Evolutionary conservation across 805 yeast genomes (phyloP).

Genomic region (Sungouiozyma intestinalis): DNA sequence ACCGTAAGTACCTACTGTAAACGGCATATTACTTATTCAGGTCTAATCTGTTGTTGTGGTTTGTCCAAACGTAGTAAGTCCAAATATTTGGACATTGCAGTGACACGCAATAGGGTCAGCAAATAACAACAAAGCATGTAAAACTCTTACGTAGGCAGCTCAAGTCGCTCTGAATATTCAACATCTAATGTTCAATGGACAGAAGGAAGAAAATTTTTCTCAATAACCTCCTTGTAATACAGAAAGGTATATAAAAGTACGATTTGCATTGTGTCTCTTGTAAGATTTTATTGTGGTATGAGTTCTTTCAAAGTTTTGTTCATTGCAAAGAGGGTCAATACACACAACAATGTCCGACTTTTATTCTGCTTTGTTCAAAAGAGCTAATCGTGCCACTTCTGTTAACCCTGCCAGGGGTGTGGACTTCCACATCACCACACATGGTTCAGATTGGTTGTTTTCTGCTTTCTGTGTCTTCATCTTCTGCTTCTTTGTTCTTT

Average conservation of each 20-base stretch:
- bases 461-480: constrained; percentile 43
- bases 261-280: no score
- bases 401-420: constrained; percentile 36
- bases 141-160: not conserved
- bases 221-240: not conserved
- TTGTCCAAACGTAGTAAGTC: not conserved
- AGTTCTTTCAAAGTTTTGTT: no score
- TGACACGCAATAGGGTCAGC: not conserved
- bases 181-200: no score
- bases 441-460: constrained; percentile 66
- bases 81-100: not conserved
- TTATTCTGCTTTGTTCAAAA: constrained; percentile 13
- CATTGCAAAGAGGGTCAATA: not conserved
- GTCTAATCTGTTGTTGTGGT: not conserved
- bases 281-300: no score
- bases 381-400: constrained; percentile 33
- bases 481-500: constrained; percentile 25
- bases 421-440: constrained; percentile 45
- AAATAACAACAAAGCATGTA: not conserved
- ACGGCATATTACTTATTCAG: not conserved
- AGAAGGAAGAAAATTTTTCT: not conserved
- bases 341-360: constrained; percentile 8
- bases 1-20: not conserved
- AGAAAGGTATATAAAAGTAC: no score
- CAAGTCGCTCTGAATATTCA: no score